Conservation (phyloP, 345 rosid genomes). For the Psidium guajava region DNA sequence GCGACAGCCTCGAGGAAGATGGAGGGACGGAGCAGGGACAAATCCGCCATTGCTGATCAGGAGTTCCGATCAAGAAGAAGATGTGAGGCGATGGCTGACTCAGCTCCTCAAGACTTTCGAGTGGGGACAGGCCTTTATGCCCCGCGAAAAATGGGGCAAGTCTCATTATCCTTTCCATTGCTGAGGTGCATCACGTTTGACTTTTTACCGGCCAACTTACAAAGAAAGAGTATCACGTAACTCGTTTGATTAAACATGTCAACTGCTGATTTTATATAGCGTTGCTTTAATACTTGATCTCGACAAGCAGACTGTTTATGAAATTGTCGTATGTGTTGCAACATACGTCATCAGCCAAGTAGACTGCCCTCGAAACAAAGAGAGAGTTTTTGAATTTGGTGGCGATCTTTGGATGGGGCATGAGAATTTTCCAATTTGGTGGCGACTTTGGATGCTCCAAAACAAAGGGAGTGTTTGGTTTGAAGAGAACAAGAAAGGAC, state of each 20-base stretch:
- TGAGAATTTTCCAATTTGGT: neutral
- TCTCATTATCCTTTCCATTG: neutral
- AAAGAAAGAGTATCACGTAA: neutral
- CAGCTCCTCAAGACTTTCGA: no score
- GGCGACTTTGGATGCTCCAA: neutral
- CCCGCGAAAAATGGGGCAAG: no score
- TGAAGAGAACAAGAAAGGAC: neutral
- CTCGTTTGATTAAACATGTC: neutral
- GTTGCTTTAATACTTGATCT: no score
- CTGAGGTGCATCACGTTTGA: neutral
- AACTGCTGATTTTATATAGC: neutral
- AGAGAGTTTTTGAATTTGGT: no score
- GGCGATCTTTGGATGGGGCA: no score
- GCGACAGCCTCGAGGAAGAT: neutral
- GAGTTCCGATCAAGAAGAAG: no score
- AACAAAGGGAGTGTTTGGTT: neutral
- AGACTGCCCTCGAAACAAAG: no score
- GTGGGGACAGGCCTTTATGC: no score
- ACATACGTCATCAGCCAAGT: neutral
- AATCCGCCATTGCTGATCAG: neutral
- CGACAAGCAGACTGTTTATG: no score
- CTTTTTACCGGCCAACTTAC: neutral
- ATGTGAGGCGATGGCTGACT: no score
- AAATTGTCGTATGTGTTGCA: neutral
- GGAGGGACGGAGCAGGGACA: neutral